These are phyloP conservation scores for Dothideomycetidae sp. DNA, from an alignment of 2,329 filamentous ascomycete genomes.

Conservation along the genomic window DNA sequence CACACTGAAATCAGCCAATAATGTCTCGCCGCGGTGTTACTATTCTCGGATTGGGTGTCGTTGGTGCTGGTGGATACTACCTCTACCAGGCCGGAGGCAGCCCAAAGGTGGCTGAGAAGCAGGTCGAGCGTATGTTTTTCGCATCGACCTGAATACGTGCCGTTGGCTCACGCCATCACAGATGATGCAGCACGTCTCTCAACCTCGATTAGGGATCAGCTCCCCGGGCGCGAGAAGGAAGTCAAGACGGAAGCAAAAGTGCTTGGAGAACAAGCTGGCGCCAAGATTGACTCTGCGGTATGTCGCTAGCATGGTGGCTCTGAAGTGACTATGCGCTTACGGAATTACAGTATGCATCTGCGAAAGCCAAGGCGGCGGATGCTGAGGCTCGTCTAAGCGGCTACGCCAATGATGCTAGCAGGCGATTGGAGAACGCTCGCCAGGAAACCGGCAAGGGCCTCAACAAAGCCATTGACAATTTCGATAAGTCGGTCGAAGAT, in stretches of 20 bases:
- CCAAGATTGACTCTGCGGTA: conserved; percentile 57
- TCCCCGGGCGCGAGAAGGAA: conserved; percentile 49
- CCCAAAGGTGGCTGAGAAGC: conserved; percentile 69
- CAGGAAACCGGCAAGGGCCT: conserved; percentile 46
- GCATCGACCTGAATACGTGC: conserved; percentile 1
- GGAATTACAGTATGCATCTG: conserved; percentile 16
- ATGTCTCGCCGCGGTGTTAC: conserved; percentile 11
- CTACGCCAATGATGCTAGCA: conserved; percentile 43
- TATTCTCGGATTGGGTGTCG: conserved; percentile 11
- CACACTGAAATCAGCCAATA: not conserved
- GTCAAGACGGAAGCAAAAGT: conserved; percentile 41
- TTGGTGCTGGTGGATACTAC: conserved; percentile 54
- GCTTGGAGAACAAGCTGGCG: conserved; percentile 32
- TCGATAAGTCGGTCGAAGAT: conserved; percentile 59
- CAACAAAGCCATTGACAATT: conserved; percentile 51
- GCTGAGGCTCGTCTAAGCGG: conserved; percentile 46
- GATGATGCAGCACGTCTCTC: conserved; percentile 62
- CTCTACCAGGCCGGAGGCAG: conserved; percentile 75
- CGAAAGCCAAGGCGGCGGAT: conserved; percentile 41
- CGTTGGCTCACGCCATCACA: conserved; percentile 24
- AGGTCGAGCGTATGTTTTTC: conserved; percentile 57
- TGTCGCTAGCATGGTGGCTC: conserved; percentile 2
- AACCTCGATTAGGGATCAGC: conserved; percentile 49
- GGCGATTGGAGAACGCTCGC: conserved; percentile 46
- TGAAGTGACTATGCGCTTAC: not conserved